Evolutionary conservation across 257 asterid species (phyloP).

Genomic region (Capsicum baccatum): DNA sequence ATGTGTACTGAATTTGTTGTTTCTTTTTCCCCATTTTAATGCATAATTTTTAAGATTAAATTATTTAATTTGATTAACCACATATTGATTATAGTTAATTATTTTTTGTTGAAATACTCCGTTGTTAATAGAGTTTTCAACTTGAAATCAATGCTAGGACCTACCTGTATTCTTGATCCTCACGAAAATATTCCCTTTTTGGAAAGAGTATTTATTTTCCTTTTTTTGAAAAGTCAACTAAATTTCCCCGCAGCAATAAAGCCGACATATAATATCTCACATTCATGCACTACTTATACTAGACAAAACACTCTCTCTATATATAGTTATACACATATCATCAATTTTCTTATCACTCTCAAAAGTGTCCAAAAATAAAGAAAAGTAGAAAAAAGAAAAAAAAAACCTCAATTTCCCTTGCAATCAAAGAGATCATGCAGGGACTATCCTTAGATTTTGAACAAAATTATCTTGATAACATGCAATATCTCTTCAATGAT

Average conservation of each 20-base stretch:
- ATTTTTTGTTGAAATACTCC: neutral
- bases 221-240: neutral
- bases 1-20: too few species aligned
- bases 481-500: conserved; percentile 24
- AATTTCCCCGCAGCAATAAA: too few species aligned
- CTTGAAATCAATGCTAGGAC: neutral
- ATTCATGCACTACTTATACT: neutral
- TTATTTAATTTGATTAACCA: neutral
- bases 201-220: neutral
- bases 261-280: neutral
- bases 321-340: neutral
- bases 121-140: neutral
- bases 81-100: neutral
- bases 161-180: neutral
- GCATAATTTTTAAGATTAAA: neutral
- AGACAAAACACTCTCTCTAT: neutral
- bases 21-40: neutral
- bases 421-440: neutral
- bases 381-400: neutral
- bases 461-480: neutral
- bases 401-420: neutral
- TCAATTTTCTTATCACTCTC: neutral
- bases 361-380: neutral
- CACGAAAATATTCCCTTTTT: neutral
- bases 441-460: conserved; percentile 5